Conservation (phyloP, 148 eudicot genomes). For the Rhododendron griersonianum region DNA sequence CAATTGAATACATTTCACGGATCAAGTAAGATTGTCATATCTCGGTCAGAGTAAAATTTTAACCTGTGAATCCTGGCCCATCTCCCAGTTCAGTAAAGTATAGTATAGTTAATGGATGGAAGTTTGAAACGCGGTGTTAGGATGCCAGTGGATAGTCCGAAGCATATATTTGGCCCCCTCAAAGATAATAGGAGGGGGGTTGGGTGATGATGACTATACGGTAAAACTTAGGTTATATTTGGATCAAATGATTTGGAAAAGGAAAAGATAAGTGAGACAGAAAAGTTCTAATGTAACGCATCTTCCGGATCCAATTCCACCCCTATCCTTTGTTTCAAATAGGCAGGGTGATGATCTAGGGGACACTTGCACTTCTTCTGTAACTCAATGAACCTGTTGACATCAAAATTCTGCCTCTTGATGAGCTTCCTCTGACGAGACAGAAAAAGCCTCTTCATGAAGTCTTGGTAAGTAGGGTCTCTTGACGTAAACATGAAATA, state of each 20-base stretch:
- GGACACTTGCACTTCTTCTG: slow-evolving; percentile 55
- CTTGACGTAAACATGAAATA: slow-evolving; percentile 80
- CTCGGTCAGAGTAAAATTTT: neutral
- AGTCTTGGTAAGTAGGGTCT: slow-evolving; percentile 80
- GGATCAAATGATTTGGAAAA: neutral
- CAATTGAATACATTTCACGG: neutral
- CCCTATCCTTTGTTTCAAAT: slow-evolving; percentile 28
- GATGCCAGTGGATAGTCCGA: neutral
- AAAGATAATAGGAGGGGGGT: neutral
- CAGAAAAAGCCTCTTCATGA: slow-evolving; percentile 73
- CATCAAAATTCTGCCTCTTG: slow-evolving; percentile 63
- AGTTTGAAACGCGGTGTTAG: neutral
- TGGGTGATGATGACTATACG: neutral
- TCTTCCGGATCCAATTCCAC: slow-evolving; percentile 40
- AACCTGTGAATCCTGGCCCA: neutral
- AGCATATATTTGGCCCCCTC: neutral
- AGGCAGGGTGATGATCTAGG: slow-evolving; percentile 30
- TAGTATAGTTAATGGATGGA: neutral
- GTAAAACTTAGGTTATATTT: neutral
- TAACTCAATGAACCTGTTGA: slow-evolving; percentile 57
- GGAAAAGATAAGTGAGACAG: neutral
- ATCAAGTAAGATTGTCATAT: neutral
- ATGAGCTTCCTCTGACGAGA: slow-evolving; percentile 86
- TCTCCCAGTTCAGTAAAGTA: neutral
- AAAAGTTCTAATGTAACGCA: slow-evolving; percentile 20